Conservation (phyloP, 2,329 filamentous ascomycete genomes). For the Verticillium dahliae region DNA sequence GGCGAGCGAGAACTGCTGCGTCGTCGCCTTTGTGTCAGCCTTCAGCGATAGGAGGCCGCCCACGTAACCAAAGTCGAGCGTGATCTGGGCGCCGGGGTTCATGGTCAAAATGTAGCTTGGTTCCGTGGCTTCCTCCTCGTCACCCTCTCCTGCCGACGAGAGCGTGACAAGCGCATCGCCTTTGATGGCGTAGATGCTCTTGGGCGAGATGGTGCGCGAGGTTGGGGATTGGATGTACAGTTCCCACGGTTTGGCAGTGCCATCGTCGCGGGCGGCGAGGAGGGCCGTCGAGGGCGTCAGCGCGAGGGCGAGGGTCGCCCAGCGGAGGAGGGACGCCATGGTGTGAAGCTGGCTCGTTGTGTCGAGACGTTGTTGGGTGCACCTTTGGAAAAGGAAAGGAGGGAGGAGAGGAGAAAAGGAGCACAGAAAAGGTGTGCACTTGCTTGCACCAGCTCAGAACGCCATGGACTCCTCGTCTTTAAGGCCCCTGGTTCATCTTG, state of each 20-base stretch:
- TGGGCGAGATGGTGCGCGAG: conserved; percentile 5
- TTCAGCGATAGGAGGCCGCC: conserved; percentile 10
- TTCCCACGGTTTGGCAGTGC: conserved; percentile 5
- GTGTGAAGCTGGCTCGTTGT: background rate
- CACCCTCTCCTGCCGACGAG: background rate
- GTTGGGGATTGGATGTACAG: conserved; percentile 5
- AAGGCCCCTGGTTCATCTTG: no score
- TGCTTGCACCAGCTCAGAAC: background rate
- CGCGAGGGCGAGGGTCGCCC: background rate
- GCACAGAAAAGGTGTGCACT: no score
- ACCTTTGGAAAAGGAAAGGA: background rate
- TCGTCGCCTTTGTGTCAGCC: background rate
- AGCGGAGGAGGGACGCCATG: conserved; percentile 2
- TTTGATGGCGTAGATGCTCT: conserved; percentile 5
- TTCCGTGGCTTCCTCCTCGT: background rate
- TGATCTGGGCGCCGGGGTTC: conserved; percentile 6
- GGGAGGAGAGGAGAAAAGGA: no score
- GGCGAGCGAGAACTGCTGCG: conserved; percentile 14
- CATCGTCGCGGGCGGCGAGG: background rate
- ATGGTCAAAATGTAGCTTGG: conserved; percentile 1
- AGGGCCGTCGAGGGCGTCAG: background rate
- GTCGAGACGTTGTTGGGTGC: background rate
- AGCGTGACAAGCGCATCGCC: conserved; percentile 2
- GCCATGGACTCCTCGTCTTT: no score
- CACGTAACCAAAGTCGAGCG: conserved; percentile 12